phyloP scores from a whole-genome alignment of 2,329 filamentous ascomycete genomes.

The Xylariaceae sp. region DNA sequence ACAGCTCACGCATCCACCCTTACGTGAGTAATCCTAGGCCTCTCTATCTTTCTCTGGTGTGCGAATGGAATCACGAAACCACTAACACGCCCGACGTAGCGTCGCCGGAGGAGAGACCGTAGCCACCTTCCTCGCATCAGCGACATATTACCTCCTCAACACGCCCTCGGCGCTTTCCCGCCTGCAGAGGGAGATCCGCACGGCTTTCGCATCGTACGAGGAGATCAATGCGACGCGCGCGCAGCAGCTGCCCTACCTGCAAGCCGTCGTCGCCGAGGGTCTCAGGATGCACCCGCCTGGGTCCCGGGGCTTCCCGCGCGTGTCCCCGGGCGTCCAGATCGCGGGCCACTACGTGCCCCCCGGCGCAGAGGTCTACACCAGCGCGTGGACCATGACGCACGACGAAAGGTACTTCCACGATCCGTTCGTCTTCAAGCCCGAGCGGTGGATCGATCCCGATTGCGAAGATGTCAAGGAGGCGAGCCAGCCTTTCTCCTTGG shows the following conservation, averaged over 20 bases:
- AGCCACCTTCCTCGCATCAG: conserved; percentile 7
- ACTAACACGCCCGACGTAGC: too few species aligned
- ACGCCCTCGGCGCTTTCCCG: not conserved
- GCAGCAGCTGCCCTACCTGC: conserved; percentile 16
- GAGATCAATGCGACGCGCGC: conserved; percentile 20
- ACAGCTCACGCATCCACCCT: conserved; percentile 15
- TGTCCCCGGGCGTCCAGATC: conserved; percentile 17
- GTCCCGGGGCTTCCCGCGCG: conserved; percentile 18
- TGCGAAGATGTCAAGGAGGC: conserved; percentile 15
- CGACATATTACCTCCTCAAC: conserved; percentile 7
- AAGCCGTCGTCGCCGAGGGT: conserved; percentile 15
- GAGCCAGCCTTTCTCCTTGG: conserved; percentile 19
- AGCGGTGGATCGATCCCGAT: conserved; percentile 16
- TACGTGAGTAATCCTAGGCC: conserved; percentile 1
- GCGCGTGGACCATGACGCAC: conserved; percentile 18
- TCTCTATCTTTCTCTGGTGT: not conserved
- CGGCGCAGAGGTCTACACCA: conserved; percentile 26
- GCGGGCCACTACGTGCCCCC: conserved; percentile 14
- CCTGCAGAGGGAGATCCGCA: conserved; percentile 13
- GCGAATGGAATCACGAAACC: not conserved
- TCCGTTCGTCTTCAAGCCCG: conserved; percentile 13
- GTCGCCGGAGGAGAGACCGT: conserved; percentile 17
- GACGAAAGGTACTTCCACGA: conserved; percentile 14
- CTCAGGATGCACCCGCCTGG: conserved; percentile 14
- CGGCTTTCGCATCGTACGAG: conserved; percentile 14